Conservation (phyloP, 2,329 filamentous ascomycete species). For the Xylaria hypoxylon region DNA sequence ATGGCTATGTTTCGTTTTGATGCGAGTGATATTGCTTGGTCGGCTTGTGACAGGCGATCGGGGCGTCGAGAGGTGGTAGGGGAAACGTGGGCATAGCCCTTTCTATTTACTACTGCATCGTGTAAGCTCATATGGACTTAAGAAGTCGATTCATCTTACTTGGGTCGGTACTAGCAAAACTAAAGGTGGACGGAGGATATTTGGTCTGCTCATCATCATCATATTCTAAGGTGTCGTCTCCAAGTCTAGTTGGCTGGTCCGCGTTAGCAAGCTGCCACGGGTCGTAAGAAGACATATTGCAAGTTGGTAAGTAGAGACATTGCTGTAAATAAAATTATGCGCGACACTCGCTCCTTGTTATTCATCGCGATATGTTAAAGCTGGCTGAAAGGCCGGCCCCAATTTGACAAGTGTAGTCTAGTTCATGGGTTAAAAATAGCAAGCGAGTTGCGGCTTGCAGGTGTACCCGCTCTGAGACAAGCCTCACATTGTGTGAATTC, state of each 20-base stretch:
- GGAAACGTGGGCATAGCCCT: background rate
- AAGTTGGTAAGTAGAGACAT: background rate
- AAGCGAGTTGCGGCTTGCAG: background rate
- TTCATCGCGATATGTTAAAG: background rate
- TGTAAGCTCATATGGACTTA: background rate
- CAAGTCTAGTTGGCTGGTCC: background rate
- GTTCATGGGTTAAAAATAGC: background rate
- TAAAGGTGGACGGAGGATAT: background rate
- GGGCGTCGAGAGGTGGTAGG: background rate
- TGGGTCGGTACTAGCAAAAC: background rate
- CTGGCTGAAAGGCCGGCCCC: background rate
- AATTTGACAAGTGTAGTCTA: background rate
- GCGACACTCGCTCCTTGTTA: background rate
- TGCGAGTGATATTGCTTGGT: background rate
- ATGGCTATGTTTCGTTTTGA: background rate
- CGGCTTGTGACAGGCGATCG: background rate
- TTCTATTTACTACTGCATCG: background rate
- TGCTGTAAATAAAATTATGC: background rate
- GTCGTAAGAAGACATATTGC: background rate
- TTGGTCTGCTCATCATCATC: background rate
- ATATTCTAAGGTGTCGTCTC: background rate
- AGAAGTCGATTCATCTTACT: background rate
- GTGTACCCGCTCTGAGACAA: background rate
- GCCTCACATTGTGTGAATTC: no score
- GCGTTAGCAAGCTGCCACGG: background rate